Evolutionary conservation across 495 filamentous ascomycete species (phyloP).

Genomic region (Neurospora sp.): DNA sequence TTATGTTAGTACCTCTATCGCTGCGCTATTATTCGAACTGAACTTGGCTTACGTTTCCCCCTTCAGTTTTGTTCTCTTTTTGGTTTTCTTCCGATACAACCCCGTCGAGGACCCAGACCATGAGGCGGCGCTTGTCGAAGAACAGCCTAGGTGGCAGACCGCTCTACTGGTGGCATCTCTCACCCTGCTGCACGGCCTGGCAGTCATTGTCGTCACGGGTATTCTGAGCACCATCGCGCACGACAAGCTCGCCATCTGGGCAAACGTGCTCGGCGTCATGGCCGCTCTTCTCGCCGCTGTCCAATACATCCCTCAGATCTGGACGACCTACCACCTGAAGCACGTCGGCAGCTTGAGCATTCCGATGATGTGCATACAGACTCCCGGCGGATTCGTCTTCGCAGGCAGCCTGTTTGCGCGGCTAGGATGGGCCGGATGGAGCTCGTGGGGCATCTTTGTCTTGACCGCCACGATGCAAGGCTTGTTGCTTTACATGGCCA

Average conservation of each 20-base stretch:
- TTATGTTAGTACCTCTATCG: constrained; percentile 56
- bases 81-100: constrained; percentile 70
- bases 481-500: constrained; percentile 65
- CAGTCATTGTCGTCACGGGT: constrained; percentile 55
- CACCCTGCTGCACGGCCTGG: constrained; percentile 61
- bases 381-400: constrained; percentile 82
- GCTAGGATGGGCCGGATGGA: constrained; percentile 79
- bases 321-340: constrained; percentile 73
- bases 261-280: constrained; percentile 71
- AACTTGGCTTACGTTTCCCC: not conserved
- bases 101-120: constrained; percentile 37
- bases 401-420: constrained; percentile 73
- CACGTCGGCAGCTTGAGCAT: constrained; percentile 84
- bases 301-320: constrained; percentile 93
- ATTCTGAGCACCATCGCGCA: constrained; percentile 49
- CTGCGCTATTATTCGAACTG: no score
- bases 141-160: constrained; percentile 57
- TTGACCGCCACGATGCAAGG: constrained; percentile 83
- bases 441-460: constrained; percentile 83
- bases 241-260: constrained; percentile 57
- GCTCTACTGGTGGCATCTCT: constrained; percentile 60
- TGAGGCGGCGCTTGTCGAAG: constrained; percentile 18
- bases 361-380: constrained; percentile 98
- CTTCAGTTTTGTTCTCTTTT: constrained; percentile 67
- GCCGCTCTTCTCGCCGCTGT: constrained; percentile 70